Conservation (phyloP, 106 monocot species). For the Gastrodia elata region DNA sequence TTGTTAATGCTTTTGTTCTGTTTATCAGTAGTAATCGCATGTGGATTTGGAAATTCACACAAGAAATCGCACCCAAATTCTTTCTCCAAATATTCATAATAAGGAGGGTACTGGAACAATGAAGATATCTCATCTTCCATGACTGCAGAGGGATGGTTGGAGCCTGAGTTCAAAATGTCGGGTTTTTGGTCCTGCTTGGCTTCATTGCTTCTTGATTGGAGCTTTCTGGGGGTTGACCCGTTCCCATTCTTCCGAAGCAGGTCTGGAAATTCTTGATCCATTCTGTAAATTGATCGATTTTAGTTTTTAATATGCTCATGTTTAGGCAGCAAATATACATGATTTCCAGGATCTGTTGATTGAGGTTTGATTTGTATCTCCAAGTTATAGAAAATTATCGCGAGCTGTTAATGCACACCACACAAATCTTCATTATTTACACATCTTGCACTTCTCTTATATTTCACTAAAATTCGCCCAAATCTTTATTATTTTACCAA, state of each 20-base stretch:
- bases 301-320: too few relatives aligned
- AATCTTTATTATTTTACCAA: too few relatives aligned
- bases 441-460: too few relatives aligned
- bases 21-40: constrained; percentile 1
- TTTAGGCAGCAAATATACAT: too few relatives aligned
- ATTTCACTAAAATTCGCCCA: too few relatives aligned
- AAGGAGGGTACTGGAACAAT: constrained; percentile 56
- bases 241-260: constrained; percentile 61
- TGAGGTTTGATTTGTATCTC: too few relatives aligned
- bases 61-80: constrained; percentile 59
- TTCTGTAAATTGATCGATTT: constrained; percentile 24
- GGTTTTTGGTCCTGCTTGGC: constrained; percentile 5
- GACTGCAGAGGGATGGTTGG: not conserved
- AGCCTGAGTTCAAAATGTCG: not conserved
- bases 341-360: too few relatives aligned
- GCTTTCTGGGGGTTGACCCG: constrained; percentile 36
- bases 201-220: not conserved
- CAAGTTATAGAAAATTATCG: too few relatives aligned
- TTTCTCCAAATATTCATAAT: constrained; percentile 57
- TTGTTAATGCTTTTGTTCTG: not conserved
- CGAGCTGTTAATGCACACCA: too few relatives aligned
- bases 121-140: constrained; percentile 37
- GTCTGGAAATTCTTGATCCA: constrained; percentile 46
- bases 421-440: too few relatives aligned
- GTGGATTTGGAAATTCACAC: constrained; percentile 34